Base-by-base conservation (phyloP, 2,329 filamentous ascomycete species). In the Fusarium sp. region DNA sequence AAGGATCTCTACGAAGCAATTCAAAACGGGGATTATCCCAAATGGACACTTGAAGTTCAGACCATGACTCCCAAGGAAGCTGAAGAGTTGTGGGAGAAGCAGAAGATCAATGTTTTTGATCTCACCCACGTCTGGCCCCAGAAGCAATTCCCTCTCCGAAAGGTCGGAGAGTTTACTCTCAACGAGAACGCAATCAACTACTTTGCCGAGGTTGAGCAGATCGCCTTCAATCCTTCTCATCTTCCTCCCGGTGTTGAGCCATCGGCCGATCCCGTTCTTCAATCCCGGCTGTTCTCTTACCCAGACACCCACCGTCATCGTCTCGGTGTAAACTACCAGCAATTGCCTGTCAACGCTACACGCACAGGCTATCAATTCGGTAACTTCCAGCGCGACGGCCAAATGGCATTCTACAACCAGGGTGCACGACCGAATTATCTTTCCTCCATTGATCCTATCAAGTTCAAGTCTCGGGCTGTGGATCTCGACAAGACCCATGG, bases 101-200 rank as follows among this genome's bases (percentile, higher is more conserved):
- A 74, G 1, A 70, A 73, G 66, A 75, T 75, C 10, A 91, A 93
- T 71, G 80, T 93, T 19, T 82, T 93, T 2, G 70, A 73, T 73
- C 87, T 91, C 2, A 93, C 92, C 39, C 93, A 93, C 82, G 88
- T 93, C 9, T 73, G 70, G 70, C 70, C 70, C 0, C 70, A 73
- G 54, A 66, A 68, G 45, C 61, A 73, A 11, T 73, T 73, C 38
- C 66, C 66, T 0, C 70, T 5, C 0, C 66, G 70, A 2, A 73
- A 86, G 54, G 81, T 94, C 16, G 92, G 92, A 55, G 89, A 90
- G 74, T 84, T 94, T 79, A 90, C 90, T 39, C 80, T 94, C 23
- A 90, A 93, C 80, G 86, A 86, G 39, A 94, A 94, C 77, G 82
- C 86, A 3, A 79, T 87, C 68, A 92, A 92, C 80, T 91, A 91